Conservation (phyloP, 257 asterid species). For the Solanum arcanum region DNA sequence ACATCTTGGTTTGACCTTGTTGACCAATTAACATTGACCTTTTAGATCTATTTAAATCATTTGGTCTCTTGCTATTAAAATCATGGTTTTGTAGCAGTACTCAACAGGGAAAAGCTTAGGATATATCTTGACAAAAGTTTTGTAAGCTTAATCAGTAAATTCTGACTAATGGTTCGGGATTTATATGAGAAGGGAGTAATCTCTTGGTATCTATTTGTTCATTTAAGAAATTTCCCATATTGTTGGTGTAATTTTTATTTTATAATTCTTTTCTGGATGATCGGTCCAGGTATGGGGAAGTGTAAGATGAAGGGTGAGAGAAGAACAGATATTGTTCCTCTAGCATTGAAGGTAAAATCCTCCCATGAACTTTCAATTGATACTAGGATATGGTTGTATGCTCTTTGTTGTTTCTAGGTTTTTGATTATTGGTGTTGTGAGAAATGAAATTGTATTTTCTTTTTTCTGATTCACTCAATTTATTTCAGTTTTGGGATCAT, state of each 20-base stretch:
- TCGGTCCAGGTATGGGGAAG: not conserved
- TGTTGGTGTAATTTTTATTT: not conserved
- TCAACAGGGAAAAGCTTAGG: not conserved
- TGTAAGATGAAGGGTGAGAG: not conserved
- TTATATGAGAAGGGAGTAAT: not conserved
- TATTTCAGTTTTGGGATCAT: not conserved
- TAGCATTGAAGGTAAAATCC: not conserved
- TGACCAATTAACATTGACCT: not conserved
- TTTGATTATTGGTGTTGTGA: not conserved
- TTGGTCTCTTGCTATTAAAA: not conserved
- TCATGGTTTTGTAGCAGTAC: not conserved
- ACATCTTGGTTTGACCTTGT: not conserved
- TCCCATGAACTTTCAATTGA: not conserved
- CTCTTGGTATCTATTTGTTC: not conserved
- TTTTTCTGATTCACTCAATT: not conserved
- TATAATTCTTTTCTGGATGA: not conserved
- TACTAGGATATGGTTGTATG: not conserved
- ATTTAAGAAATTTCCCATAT: not conserved
- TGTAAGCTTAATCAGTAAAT: not conserved
- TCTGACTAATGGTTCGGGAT: not conserved
- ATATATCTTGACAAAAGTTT: not conserved
- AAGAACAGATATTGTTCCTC: not conserved
- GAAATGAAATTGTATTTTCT: not conserved
- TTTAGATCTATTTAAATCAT: not conserved
- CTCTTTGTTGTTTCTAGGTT: not conserved